phyloP scores from a whole-genome alignment of 108 stramenopile species.

The Skeletonema grethae region DNA sequence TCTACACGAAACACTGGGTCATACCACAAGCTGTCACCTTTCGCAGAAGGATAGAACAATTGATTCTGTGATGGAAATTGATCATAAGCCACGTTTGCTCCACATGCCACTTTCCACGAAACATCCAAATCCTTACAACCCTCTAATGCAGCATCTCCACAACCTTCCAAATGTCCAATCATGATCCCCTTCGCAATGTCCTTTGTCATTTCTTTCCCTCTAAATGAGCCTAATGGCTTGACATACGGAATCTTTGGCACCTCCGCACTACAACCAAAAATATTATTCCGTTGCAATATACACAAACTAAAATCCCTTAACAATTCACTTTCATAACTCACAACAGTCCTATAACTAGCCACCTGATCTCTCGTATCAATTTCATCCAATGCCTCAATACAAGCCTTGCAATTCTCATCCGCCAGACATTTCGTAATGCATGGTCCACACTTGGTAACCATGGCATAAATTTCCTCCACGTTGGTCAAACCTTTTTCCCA shows the following conservation, averaged over 20 bases:
- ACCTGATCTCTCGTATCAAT: constrained; percentile 87
- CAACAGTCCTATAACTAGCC: constrained; percentile 90
- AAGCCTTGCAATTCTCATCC: constrained; percentile 75
- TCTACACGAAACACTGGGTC: constrained; percentile 96
- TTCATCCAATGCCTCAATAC: constrained; percentile 69
- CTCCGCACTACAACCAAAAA: constrained; percentile 79
- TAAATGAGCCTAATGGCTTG: constrained; percentile 59
- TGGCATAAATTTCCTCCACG: constrained; percentile 73
- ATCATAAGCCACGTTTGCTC: constrained; percentile 95
- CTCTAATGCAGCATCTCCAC: constrained; percentile 38
- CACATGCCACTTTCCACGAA: constrained; percentile 92
- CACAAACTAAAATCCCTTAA: constrained; percentile 90
- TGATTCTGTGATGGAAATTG: constrained; percentile 95
- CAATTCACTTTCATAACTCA: constrained; percentile 88
- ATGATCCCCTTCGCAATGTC: constrained; percentile 74
- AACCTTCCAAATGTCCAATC: constrained; percentile 88
- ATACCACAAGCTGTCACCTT: constrained; percentile 86
- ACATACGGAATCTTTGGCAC: constrained; percentile 76
- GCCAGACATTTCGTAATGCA: constrained; percentile 63
- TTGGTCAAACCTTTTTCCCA: constrained; percentile 91
- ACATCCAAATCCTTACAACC: constrained; percentile 52
- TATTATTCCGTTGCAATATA: constrained; percentile 92
- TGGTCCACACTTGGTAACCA: constrained; percentile 80
- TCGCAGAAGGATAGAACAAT: constrained; percentile 65
- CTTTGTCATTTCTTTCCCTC: constrained; percentile 70